Evolutionary conservation across 306 rosid genomes (phyloP).

Genomic region (Gynostemma pentaphyllum): DNA sequence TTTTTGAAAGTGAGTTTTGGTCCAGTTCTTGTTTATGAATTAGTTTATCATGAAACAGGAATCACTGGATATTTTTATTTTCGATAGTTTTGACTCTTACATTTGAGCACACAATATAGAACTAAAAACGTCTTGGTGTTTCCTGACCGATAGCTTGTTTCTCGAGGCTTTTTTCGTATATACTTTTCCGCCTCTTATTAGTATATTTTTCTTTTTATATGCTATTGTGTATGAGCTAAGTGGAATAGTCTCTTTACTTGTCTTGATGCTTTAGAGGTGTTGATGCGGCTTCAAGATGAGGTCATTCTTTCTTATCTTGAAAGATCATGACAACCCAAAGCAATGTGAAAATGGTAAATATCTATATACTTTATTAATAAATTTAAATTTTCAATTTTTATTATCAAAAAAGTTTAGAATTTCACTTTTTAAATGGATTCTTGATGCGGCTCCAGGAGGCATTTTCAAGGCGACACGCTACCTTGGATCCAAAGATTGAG

Average conservation of each 20-base stretch:
- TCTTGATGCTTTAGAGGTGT: background rate
- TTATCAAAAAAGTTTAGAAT: too few relatives aligned
- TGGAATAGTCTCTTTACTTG: background rate
- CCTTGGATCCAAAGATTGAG: constrained; percentile 80
- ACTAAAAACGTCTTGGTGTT: background rate
- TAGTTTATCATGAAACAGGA: too few relatives aligned
- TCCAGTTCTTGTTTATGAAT: background rate
- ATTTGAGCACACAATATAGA: too few relatives aligned
- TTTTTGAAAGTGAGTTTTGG: background rate
- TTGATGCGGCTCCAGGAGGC: constrained; percentile 80
- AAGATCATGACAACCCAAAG: constrained; percentile 81
- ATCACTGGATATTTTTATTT: too few relatives aligned
- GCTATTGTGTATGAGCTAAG: background rate
- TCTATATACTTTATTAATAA: background rate
- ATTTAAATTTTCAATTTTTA: background rate
- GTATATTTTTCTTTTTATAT: background rate
- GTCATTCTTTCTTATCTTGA: constrained; percentile 87
- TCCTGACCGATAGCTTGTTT: background rate
- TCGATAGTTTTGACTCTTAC: too few relatives aligned
- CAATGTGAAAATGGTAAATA: constrained; percentile 79
- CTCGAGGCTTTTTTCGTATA: background rate
- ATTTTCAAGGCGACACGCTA: constrained; percentile 86
- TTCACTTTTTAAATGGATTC: background rate
- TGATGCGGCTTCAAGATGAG: constrained; percentile 88
- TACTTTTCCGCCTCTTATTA: background rate